phyloP scores from a whole-genome alignment of 257 asterid species.

The Solanum verrucosum region DNA sequence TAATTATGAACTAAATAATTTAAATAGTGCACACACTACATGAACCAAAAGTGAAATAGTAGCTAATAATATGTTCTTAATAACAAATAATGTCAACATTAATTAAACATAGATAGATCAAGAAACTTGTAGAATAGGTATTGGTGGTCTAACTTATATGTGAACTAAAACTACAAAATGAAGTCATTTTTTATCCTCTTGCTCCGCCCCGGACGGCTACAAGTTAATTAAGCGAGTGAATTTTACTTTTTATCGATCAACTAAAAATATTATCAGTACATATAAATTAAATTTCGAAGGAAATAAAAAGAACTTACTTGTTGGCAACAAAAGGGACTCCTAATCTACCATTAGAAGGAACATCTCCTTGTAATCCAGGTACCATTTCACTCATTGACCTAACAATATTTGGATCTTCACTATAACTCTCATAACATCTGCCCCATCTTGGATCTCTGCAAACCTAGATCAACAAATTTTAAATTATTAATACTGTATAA shows the following conservation, averaged over 20 bases:
- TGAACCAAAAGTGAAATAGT: neutral
- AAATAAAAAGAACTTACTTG: neutral
- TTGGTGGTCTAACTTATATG: neutral
- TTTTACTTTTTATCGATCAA: neutral
- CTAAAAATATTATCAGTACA: neutral
- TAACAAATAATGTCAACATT: neutral
- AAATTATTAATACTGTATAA: neutral
- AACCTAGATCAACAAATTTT: neutral
- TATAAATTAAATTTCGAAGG: neutral
- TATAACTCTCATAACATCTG: conserved; percentile 5
- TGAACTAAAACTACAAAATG: neutral
- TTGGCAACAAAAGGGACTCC: conserved; percentile 7
- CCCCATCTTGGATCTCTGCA: conserved; percentile 16
- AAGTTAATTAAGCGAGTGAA: neutral
- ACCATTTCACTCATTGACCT: conserved; percentile 9
- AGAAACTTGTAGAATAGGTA: neutral
- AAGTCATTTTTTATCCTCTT: too few species aligned
- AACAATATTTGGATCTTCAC: conserved; percentile 8
- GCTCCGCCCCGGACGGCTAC: neutral
- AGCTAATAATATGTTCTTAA: neutral
- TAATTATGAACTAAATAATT: neutral
- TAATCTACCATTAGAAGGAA: neutral
- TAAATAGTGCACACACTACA: neutral
- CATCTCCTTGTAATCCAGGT: conserved; percentile 5
- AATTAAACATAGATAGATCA: neutral